phyloP scores from a whole-genome alignment of 2,329 filamentous ascomycete genomes.

The Chrysoporthe deuterocubensis region DNA sequence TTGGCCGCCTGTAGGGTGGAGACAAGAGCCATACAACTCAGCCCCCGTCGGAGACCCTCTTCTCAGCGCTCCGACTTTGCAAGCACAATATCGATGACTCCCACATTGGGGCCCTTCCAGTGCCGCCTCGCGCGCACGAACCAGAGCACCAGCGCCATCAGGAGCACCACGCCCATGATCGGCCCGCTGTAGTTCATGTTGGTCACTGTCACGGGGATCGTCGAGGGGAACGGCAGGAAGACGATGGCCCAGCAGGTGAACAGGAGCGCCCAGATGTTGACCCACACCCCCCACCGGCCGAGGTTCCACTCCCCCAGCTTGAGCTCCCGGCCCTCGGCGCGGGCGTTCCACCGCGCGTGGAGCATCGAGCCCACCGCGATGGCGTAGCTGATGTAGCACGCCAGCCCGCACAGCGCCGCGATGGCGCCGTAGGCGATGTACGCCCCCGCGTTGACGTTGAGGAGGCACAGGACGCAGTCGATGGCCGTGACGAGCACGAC shows the following conservation, averaged over 20 bases:
- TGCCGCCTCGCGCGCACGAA: not conserved
- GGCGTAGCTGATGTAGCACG: slow-evolving; percentile 27
- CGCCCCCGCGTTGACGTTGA: slow-evolving; percentile 44
- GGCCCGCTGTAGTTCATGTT: slow-evolving; percentile 31
- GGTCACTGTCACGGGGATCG: slow-evolving; percentile 28
- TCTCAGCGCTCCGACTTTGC: no score
- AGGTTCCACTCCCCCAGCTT: slow-evolving; percentile 28
- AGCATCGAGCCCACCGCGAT: slow-evolving; percentile 30
- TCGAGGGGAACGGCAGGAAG: slow-evolving; percentile 29
- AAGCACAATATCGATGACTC: no score
- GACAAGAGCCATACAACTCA: no score
- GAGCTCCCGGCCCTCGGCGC: not conserved
- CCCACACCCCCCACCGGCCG: slow-evolving; percentile 12
- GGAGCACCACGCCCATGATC: slow-evolving; percentile 20
- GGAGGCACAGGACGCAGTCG: slow-evolving; percentile 40
- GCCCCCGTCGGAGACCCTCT: no score
- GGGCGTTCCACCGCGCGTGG: slow-evolving; percentile 20
- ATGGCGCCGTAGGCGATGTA: slow-evolving; percentile 43
- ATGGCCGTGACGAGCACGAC: slow-evolving; percentile 40
- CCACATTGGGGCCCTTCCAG: no score
- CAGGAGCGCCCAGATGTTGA: slow-evolving; percentile 28
- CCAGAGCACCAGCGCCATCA: not conserved
- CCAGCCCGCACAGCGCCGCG: slow-evolving; percentile 37
- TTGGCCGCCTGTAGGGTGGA: no score
- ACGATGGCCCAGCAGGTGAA: slow-evolving; percentile 27